Evolutionary conservation across 2,329 filamentous ascomycete genomes (phyloP).

Genomic region (Aspergillus piperis): DNA sequence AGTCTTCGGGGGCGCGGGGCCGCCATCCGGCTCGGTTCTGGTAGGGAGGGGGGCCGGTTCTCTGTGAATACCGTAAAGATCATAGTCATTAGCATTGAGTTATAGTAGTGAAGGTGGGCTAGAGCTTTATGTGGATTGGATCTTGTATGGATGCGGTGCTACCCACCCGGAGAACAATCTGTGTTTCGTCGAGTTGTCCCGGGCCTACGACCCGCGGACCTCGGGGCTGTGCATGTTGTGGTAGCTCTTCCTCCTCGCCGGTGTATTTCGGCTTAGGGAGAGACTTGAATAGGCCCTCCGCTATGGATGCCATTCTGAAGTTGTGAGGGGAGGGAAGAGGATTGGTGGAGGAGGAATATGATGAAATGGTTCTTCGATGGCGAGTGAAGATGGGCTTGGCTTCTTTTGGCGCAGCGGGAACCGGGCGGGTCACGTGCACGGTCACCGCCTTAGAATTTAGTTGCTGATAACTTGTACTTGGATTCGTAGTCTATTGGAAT

Average conservation of each 20-base stretch:
- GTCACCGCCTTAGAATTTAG: not conserved
- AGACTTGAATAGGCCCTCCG: conserved; percentile 72
- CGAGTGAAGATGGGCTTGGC: conserved; percentile 17
- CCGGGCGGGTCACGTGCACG: not conserved
- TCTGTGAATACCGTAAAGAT: conserved; percentile 47
- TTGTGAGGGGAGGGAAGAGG: conserved; percentile 22
- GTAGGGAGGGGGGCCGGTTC: conserved; percentile 82
- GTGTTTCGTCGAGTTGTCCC: conserved; percentile 77
- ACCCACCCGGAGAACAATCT: conserved; percentile 74
- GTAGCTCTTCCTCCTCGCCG: conserved; percentile 81
- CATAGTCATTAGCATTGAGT: conserved; percentile 18
- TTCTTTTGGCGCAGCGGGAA: conserved; percentile 12
- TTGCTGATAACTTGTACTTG: too few relatives aligned
- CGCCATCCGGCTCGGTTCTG: conserved; percentile 87
- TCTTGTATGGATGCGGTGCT: not conserved
- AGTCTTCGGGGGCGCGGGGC: conserved; percentile 84
- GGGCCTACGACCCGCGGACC: conserved; percentile 81
- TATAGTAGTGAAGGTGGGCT: not conserved
- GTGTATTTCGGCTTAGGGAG: conserved; percentile 90
- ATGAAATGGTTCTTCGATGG: conserved; percentile 13
- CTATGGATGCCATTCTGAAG: conserved; percentile 63
- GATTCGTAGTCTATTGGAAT: too few relatives aligned
- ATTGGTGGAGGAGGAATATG: conserved; percentile 10
- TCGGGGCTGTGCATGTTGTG: conserved; percentile 69
- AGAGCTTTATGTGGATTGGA: too few relatives aligned